Conservation (phyloP, 305 asterid species). For the Euphrasia arctica region DNA sequence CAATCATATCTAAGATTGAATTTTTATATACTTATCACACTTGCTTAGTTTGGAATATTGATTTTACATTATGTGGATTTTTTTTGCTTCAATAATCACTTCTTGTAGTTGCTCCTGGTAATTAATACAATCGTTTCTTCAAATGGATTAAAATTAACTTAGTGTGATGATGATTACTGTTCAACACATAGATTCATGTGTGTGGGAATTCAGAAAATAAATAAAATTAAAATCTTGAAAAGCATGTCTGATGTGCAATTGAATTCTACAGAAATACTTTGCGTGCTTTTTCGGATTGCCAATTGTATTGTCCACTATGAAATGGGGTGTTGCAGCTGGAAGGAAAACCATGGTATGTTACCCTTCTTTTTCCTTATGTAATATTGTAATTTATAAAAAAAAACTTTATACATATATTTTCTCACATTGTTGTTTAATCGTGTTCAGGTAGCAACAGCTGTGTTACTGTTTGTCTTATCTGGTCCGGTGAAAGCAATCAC, state of each 20-base stretch:
- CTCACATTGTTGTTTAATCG: conserved; percentile 23
- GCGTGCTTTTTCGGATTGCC: conserved; percentile 95
- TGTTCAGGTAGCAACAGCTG: conserved; percentile 75
- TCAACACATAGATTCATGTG: no score
- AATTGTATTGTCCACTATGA: conserved; percentile 82
- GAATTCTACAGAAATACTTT: conserved; percentile 72
- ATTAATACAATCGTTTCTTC: neutral
- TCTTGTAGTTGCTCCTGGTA: neutral
- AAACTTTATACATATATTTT: neutral
- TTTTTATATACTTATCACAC: neutral
- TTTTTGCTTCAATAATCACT: neutral
- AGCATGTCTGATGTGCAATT: neutral
- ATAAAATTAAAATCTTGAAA: neutral
- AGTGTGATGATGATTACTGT: no score
- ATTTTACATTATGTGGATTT: neutral
- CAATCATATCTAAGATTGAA: conserved; percentile 2
- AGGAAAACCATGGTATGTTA: conserved; percentile 84
- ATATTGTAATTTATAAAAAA: neutral
- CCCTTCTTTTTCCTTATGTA: conserved; percentile 1
- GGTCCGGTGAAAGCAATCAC: conserved; percentile 96
- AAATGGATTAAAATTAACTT: no score
- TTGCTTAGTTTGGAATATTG: neutral
- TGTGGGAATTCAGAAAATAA: no score
- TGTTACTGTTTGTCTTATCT: conserved; percentile 77
- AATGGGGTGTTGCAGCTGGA: conserved; percentile 94